Percentiles rank a stretch among this genome's conserved stretches.
Evolutionary conservation across 148 eudicot species (phyloP).

Genomic region (Polygonum maritimum): DNA sequence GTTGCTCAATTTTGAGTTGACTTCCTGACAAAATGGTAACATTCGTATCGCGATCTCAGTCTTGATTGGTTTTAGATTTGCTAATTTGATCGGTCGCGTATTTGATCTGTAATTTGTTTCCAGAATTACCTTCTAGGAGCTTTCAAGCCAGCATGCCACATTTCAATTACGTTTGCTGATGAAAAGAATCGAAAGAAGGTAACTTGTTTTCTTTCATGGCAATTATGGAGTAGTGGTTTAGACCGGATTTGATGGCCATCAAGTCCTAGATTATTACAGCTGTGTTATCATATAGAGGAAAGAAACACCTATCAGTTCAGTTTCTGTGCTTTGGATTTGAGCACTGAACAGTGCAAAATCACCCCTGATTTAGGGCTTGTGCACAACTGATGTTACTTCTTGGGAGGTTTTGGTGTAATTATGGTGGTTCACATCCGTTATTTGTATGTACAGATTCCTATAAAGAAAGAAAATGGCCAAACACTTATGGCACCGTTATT

Average conservation of each 20-base stretch:
- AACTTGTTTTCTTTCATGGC: background rate
- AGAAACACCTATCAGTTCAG: background rate
- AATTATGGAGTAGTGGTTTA: background rate
- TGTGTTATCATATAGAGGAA: background rate
- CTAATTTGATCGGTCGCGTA: background rate
- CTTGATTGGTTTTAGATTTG: background rate
- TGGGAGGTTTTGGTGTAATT: background rate
- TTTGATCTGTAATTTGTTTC: conserved; percentile 1
- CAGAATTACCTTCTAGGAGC: conserved; percentile 92
- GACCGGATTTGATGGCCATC: background rate
- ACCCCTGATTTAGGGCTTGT: background rate
- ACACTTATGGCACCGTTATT: conserved; percentile 75
- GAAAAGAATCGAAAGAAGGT: conserved; percentile 95
- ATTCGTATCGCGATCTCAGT: background rate
- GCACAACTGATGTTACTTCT: background rate
- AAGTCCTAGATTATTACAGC: background rate
- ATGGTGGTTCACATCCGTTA: background rate
- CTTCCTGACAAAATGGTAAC: background rate
- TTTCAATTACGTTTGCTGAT: conserved; percentile 65
- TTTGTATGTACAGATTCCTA: conserved; percentile 29
- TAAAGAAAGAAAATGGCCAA: conserved; percentile 92
- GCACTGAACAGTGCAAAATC: background rate
- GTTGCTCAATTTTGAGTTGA: background rate
- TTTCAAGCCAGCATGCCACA: conserved; percentile 87
- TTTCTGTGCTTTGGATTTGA: no score